These are phyloP conservation scores for Pachyrhizus erosus DNA, from an alignment of 306 rosid genomes.

Conservation along the genomic window DNA sequence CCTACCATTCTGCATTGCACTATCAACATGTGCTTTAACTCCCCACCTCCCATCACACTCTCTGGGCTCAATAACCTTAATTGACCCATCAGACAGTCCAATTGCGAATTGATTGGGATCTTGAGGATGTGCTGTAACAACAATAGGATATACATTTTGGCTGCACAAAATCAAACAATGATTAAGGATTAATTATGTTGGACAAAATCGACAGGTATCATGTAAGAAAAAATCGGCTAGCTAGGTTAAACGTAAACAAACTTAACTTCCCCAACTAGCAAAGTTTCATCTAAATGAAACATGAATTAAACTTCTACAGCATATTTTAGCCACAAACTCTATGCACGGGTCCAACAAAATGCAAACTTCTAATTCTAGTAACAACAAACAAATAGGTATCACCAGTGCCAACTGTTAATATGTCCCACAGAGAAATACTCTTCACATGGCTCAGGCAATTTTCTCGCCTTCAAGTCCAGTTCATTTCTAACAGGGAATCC, in stretches of 20 bases:
- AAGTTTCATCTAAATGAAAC: neutral
- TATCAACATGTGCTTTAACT: neutral
- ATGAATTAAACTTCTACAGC: neutral
- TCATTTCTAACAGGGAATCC: neutral
- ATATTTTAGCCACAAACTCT: neutral
- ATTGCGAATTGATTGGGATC: constrained; percentile 72
- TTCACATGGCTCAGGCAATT: too few species aligned
- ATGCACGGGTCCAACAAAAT: neutral
- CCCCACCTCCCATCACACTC: constrained; percentile 33
- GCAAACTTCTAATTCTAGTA: neutral
- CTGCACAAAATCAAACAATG: constrained; percentile 48
- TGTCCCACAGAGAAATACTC: neutral
- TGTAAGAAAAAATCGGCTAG: neutral
- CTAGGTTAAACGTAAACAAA: neutral
- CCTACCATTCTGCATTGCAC: constrained; percentile 47
- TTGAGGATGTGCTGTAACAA: constrained; percentile 65
- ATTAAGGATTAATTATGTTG: neutral
- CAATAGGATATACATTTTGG: constrained; percentile 61
- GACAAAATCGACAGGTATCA: neutral
- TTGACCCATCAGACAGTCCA: constrained; percentile 71
- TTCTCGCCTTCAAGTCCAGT: neutral
- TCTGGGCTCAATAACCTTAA: constrained; percentile 48
- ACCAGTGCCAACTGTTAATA: neutral
- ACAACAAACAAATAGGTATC: neutral
- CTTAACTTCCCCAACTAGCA: constrained; percentile 4